Evolutionary conservation across 208 protist genomes (phyloP).

Genomic region (Leishmania mexicana): DNA sequence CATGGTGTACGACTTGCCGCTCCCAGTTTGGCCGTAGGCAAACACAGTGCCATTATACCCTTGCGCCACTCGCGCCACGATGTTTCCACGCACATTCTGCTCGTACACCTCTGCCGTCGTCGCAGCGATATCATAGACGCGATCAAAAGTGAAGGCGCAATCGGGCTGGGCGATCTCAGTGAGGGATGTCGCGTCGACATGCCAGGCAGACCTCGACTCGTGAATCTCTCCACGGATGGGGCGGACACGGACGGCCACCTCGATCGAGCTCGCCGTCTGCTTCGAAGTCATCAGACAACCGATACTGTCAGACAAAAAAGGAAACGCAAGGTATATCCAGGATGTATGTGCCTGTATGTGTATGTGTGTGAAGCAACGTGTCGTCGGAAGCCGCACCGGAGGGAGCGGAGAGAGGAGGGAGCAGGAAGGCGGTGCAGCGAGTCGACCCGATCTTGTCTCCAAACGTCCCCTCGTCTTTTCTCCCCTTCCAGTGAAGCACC

Average conservation of each 20-base stretch:
- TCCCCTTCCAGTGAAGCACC: background rate
- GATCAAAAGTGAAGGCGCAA: conserved; percentile 76
- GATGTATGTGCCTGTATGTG: background rate
- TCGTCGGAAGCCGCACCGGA: background rate
- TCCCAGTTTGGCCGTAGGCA: conserved; percentile 89
- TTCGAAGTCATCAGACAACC: background rate
- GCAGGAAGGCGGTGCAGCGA: background rate
- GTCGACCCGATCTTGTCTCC: background rate
- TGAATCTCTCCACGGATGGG: conserved; percentile 54
- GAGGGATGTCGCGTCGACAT: conserved; percentile 36
- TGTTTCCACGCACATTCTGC: conserved; percentile 40
- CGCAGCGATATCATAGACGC: conserved; percentile 47
- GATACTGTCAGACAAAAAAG: background rate
- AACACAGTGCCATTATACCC: conserved; percentile 90
- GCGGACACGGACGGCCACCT: conserved; percentile 72
- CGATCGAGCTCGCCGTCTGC: conserved; percentile 59
- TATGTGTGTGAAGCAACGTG: background rate
- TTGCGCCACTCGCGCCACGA: conserved; percentile 62
- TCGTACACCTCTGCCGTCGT: conserved; percentile 63
- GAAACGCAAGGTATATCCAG: too few relatives aligned
- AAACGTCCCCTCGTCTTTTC: background rate
- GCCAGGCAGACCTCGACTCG: conserved; percentile 47
- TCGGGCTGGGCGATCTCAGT: conserved; percentile 59
- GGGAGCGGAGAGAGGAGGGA: background rate
- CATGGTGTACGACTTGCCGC: conserved; percentile 89